Conservation (phyloP, 495 filamentous ascomycete genomes). For the Lophiostoma macrostomum region DNA sequence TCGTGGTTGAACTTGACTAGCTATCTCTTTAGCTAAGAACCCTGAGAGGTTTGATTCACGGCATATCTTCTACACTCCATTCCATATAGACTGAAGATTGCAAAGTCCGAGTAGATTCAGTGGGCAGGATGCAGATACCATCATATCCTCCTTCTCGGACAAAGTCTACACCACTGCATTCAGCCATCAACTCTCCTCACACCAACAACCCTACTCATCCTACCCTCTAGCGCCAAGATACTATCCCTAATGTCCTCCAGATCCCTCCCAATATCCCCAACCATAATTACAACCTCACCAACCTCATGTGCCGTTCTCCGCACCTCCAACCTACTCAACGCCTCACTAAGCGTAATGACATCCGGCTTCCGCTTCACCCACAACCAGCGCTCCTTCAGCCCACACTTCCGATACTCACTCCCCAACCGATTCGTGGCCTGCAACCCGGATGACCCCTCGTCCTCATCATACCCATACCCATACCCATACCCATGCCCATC, state of each 20-base stretch:
- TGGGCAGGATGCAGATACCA: too few species aligned
- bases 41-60: too few species aligned
- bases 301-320: slow-evolving; percentile 36
- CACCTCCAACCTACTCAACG: slow-evolving; percentile 30
- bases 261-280: slow-evolving; percentile 6
- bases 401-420: slow-evolving; percentile 24
- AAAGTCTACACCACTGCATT: not conserved
- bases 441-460: not conserved
- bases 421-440: slow-evolving; percentile 10
- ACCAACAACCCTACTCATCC: slow-evolving; percentile 7
- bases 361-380: slow-evolving; percentile 32
- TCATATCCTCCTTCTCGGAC: too few species aligned
- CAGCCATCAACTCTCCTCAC: slow-evolving; percentile 13
- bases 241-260: not conserved
- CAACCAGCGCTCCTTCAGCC: slow-evolving; percentile 17
- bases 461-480: not conserved
- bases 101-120: too few species aligned
- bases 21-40: too few species aligned
- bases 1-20: too few species aligned
- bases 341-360: slow-evolving; percentile 27
- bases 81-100: too few species aligned
- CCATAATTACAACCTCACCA: slow-evolving; percentile 11
- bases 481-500: not conserved
- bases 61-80: too few species aligned
- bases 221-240: slow-evolving; percentile 1